Evolutionary conservation across 192 early-diverging fungal species (phyloP).

Genomic region (Chytriomyces confervae): DNA sequence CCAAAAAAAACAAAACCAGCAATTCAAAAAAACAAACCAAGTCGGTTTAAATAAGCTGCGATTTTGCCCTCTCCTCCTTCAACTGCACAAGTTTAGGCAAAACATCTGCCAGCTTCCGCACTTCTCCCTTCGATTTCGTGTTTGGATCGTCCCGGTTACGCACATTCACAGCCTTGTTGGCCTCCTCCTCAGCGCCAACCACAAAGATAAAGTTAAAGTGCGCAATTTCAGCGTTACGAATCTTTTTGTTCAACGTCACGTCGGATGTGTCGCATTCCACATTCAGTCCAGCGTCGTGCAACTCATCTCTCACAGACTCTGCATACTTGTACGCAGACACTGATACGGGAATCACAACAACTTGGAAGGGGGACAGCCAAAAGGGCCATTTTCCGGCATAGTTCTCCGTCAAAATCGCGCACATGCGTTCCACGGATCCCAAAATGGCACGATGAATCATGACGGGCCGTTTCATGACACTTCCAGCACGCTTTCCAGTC

Average conservation of each 20-base stretch:
- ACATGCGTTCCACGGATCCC: conserved; percentile 92
- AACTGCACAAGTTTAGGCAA: conserved; percentile 67
- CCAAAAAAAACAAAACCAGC: too few species aligned
- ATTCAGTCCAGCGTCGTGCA: conserved; percentile 76
- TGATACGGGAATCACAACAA: conserved; percentile 88
- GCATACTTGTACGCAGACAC: conserved; percentile 82
- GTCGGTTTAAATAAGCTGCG: background rate
- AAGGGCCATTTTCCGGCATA: conserved; percentile 97
- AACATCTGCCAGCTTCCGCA: conserved; percentile 72
- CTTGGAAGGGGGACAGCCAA: conserved; percentile 95
- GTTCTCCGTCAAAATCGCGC: conserved; percentile 93
- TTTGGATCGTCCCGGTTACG: conserved; percentile 80
- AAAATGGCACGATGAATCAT: conserved; percentile 98
- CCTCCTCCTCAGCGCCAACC: conserved; percentile 84
- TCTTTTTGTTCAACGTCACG: conserved; percentile 94
- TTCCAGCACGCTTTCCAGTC: conserved; percentile 49
- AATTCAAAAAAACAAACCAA: background rate
- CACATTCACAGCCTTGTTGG: conserved; percentile 82
- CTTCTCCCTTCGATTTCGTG: conserved; percentile 62
- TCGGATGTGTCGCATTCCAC: conserved; percentile 86
- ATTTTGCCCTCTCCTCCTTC: conserved; percentile 54
- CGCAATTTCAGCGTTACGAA: conserved; percentile 89
- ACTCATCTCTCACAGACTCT: conserved; percentile 67
- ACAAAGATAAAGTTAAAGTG: conserved; percentile 98
- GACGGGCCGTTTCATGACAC: conserved; percentile 77